Conservation (phyloP, 1,139 yeast species). For the Geotrichum fermentans region DNA sequence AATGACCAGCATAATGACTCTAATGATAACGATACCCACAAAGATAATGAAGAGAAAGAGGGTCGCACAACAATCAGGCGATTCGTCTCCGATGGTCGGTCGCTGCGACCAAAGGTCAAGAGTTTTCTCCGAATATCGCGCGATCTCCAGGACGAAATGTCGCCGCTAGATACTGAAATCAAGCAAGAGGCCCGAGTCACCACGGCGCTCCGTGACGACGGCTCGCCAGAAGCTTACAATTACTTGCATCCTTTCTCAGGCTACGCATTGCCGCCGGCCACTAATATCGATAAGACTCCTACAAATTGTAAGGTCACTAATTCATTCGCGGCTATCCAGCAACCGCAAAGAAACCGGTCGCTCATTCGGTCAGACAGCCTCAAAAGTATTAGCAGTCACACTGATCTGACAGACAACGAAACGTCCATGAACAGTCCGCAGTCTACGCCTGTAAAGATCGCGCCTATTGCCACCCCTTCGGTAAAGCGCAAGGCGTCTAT, state of each 20-base stretch:
- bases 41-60: not conserved
- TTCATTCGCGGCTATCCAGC: conserved; percentile 6
- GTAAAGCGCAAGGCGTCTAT: conserved; percentile 26
- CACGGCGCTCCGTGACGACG: conserved; percentile 31
- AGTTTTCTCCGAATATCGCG: conserved; percentile 33
- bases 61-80: conserved; percentile 22
- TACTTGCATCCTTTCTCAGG: not conserved
- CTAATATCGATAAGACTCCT: not conserved
- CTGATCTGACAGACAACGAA: conserved; percentile 16
- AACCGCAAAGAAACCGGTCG: not conserved
- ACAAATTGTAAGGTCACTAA: not conserved
- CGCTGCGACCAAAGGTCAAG: conserved; percentile 33
- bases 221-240: not conserved
- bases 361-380: conserved; percentile 17
- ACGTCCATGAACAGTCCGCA: conserved; percentile 5
- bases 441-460: conserved; percentile 2
- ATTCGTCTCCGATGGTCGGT: conserved; percentile 24
- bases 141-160: conserved; percentile 34
- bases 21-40: not conserved
- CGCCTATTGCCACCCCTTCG: conserved; percentile 18
- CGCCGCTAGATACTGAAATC: conserved; percentile 36
- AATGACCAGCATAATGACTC: not conserved
- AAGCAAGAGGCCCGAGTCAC: conserved; percentile 36
- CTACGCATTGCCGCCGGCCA: not conserved
- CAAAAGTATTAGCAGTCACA: not conserved